Base-by-base conservation (phyloP, 208 protist genomes). In the Leishmania major region DNA sequence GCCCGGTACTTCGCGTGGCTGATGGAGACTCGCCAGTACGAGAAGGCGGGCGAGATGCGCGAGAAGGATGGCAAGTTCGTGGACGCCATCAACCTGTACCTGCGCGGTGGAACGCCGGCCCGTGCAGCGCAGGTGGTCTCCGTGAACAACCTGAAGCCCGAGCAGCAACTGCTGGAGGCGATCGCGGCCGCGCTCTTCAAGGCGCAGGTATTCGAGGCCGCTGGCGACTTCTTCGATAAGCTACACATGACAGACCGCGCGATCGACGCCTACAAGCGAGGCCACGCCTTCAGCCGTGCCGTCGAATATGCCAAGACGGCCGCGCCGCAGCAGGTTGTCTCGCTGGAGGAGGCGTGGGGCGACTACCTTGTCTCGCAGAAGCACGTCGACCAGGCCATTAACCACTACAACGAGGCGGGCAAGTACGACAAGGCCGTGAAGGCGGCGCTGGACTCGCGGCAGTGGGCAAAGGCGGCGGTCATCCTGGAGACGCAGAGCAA, bases 401-500 rank as follows among this genome's bases (percentile, higher is more conserved):
- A 98, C 85, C 99, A 99, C 93, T 99, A 98, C 92, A 97, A 98
- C 81, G 98, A 99, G 91, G 96, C 98, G 0, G 94, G 95, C 70
- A 89, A 97, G 85, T 96, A 97, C 80, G 83, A 85, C 82, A 99
- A 99, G 93, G 99, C 99, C 19, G 96, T 99, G 81, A 96, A 98
- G 85, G 96, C 97, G 28, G 98, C 99, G 49, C 96, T 99, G 51
- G 90, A 96, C 77, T 98, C 98, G 19, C 90, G 97, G 17, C 99
- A 99, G 88, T 99, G 96, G 97, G 93, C 83, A 69, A 98, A 98
- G 81, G 98, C 98, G n/a, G 90, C 93, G 28, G 72, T 88, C 66
- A 94, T 98, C 75, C 81, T 97, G n/a, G 95, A 98, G 43, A 88
- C 85, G 62, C 90, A 96, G 82, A 87, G 70, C 57, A 81, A 89